Evolutionary conservation across 345 rosid species (phyloP), one percentile per base, ranked within the genome.

Genomic region (Syzygium grande): DNA sequence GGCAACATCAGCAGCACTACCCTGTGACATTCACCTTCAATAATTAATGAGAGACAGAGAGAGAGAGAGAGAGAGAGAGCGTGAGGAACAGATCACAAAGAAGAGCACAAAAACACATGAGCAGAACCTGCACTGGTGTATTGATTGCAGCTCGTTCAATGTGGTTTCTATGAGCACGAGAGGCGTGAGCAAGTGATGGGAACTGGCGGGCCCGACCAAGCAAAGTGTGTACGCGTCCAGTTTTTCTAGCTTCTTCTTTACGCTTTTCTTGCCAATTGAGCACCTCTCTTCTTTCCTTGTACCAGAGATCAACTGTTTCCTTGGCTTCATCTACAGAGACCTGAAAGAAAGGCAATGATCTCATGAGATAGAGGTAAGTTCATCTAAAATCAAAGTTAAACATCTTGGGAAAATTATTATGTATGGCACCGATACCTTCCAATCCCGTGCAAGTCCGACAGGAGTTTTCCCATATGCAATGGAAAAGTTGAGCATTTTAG

Each of bases 1-100:
- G 83, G 99, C 99, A 87, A 97, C 99, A 90, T 97, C 98, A 89
- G 99, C 99, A 58, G 99, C 99, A 93, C 99, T 97, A 85, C 99
- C 99, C 99, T 97, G 97, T 87, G 78, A 15, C 52, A 88, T 73
- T 61, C 83, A 85, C 22, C 86, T 34, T 58, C 27, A 3, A 54
- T 16, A 63, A 68, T 53, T 34, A 86, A 17, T 30, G 16, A 83
- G 25, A 84, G 85, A 61, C 79, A 86, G 88, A 55, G 87, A 51
- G 88, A 61, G 84, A 55, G 43, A 41, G 43, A 63, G 83, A 59
- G 87, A 58, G 85, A 41, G 89, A 68, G 51, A 86, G 86, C 17
- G 68, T 80, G 87, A 61, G 77, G 15, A 53, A 51, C 49, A 86
- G 86, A 73, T 14, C 15, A 86, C 52, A 27, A 41, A 80, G 51